Base-by-base conservation (phyloP, 805 yeast genomes). In the Yarrowia phangngaensis region DNA sequence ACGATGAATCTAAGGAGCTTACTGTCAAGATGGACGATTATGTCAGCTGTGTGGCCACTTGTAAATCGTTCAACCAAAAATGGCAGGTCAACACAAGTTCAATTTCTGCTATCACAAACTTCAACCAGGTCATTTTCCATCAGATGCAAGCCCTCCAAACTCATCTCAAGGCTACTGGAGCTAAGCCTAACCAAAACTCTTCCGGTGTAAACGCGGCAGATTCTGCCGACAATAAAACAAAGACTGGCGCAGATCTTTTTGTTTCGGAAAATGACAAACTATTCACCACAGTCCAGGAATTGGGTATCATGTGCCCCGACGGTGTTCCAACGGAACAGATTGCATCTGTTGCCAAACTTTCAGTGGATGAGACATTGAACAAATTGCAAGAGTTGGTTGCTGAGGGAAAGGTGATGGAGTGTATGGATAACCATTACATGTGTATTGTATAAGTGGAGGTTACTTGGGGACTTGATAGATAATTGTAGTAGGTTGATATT, bases 51-150 rank as follows among this genome's bases (percentile, higher is more conserved):
- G 64, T 65, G 29, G 76, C 75, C 9, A 58, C 70, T 3, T 51
- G 72, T 35, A 68, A 70, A 50, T 71, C 72, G 47, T 79, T 78
- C 60, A 70, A 72, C 52, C 73, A 70, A 51, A 74, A 72, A 57
- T 72, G 75, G 50, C 71, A 68, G 40, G 60, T 80, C 22, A 79
- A 74, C 53, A 70, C 73, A 43, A 72, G 75, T 20, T 64, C 67
- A 11, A 67, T 81, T 20, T 70, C 70, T 11, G 71, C 67, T 32
- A 65, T 80, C 20, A 63, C 64, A 5, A 83, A 80, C 59, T 74
- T 71, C 61, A 79, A 80, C 59, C 78, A 78, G 58, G 71, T 81
- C 17, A 60, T 78, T 6, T 80, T 77, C 60, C 87, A 82, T 59
- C 71, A 74, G 56, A 63, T 82, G 51, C 71, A 74, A 55, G 82